Base-by-base conservation (phyloP, 1,139 yeast species). In the Yamadazyma siamensis region DNA sequence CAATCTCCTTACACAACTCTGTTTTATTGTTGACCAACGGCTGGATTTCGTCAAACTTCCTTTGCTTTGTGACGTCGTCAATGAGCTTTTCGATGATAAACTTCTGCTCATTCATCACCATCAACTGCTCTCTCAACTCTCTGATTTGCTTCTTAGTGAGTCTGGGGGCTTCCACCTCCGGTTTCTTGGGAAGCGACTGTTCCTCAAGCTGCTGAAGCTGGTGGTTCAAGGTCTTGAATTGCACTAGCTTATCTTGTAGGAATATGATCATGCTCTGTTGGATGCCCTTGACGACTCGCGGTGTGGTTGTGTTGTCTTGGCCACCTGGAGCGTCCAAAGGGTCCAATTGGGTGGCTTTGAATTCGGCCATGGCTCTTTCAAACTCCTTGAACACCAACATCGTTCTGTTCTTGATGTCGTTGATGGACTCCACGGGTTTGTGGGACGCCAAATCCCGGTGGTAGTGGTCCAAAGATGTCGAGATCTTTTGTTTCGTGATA, bases 81-180 rank as follows among this genome's bases (percentile, higher is more conserved):
- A 84, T 71, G 70, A 81, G 72, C 15, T 73, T 70, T 34, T 77
- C 75, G 3, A 89, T 79, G 39, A 89, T 56, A 45, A 75, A 87
- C 47, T 70, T 69, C 49, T 89, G 97, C 49, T 89, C 96, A 41
- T 82, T 82, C 56, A 87, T 62, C 10, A 89, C 96, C 81, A 88
- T 83, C 34, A 89, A 56, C 43, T 83, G 82, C 44, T 87, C 94
- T 34, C 94, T 65, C 21, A 73, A 58, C 35, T 69, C 71, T 32
- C 85, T 63, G 4, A 83, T 75, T 43, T 79, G 75, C 28, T 60
- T 59, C 44, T 71, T 69, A 2, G 72, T 61, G 8, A 74, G 42
- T 25, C 52, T 49, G 1, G 71, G 61, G 2, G 14, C 20, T 13
- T 34, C 38, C 9, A 22, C 19, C 9, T 30, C 27, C 6, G 28